Conservation (phyloP, 257 asterid species). For the Euphrasia confusa region DNA sequence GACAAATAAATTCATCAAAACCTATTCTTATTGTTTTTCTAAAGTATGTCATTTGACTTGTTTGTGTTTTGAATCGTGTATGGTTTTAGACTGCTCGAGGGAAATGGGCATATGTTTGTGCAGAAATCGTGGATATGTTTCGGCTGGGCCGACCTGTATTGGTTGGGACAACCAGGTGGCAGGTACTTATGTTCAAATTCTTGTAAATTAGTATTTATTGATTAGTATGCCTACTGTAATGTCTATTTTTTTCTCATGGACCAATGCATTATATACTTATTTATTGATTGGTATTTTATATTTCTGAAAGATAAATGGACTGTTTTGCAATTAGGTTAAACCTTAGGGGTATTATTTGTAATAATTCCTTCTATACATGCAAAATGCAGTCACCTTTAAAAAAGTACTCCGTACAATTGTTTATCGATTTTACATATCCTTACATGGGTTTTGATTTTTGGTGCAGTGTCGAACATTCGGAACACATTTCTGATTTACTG, state of each 20-base stretch:
- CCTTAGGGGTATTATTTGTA: too few relatives aligned
- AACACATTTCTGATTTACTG: conserved; percentile 68
- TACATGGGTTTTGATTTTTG: conserved; percentile 25
- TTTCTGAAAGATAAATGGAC: neutral
- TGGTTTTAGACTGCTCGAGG: conserved; percentile 78
- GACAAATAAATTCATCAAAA: conserved; percentile 21
- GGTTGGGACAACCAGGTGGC: conserved; percentile 98
- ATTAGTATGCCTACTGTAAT: neutral
- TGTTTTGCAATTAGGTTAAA: neutral
- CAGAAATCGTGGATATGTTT: conserved; percentile 83
- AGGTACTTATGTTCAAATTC: conserved; percentile 36
- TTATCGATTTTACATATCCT: conserved; percentile 1
- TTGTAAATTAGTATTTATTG: conserved; percentile 24
- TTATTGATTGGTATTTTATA: too few relatives aligned
- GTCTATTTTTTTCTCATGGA: too few relatives aligned
- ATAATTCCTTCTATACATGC: too few relatives aligned
- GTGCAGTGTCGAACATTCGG: conserved; percentile 96
- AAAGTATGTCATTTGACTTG: conserved; percentile 22
- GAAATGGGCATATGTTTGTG: conserved; percentile 82
- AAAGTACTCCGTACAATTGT: too few relatives aligned
- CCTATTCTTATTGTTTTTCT: conserved; percentile 11
- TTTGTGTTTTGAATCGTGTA: conserved; percentile 23
- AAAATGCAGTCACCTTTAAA: too few relatives aligned
- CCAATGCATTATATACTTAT: too few relatives aligned
- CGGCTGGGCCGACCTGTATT: conserved; percentile 84